Evolutionary conservation across 169 alveolate genomes (phyloP).

Genomic region (Cryptosporidium parvum): DNA sequence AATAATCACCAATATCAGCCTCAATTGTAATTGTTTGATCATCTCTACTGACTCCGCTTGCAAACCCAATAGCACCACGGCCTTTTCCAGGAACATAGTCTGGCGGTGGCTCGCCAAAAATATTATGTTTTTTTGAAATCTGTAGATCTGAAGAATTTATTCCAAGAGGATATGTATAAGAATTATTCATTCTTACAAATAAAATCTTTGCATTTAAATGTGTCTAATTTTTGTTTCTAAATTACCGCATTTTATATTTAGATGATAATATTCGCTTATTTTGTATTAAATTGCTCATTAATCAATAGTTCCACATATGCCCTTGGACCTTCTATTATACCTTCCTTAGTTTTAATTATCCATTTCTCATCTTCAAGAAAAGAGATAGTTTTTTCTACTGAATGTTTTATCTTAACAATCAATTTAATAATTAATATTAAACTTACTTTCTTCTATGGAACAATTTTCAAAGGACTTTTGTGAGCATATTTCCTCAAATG

Average conservation of each 20-base stretch:
- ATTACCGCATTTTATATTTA: background rate
- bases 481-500: slow-evolving; percentile 23
- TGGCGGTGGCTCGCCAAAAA: slow-evolving; percentile 96
- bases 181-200: background rate
- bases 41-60: slow-evolving; percentile 98
- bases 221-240: background rate
- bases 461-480: background rate
- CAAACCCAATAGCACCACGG: slow-evolving; percentile 97
- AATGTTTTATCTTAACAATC: background rate
- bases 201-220: background rate
- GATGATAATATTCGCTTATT: background rate
- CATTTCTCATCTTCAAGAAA: slow-evolving; percentile 52
- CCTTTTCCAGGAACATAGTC: slow-evolving; percentile 97
- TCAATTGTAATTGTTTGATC: slow-evolving; percentile 85
- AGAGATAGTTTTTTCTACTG: slow-evolving; percentile 20
- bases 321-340: slow-evolving; percentile 62
- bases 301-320: slow-evolving; percentile 47
- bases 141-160: background rate
- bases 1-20: slow-evolving; percentile 88
- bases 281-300: background rate
- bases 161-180: slow-evolving; percentile 31
- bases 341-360: slow-evolving; percentile 14
- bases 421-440: background rate
- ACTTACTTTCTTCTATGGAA: slow-evolving; percentile 34
- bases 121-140: slow-evolving; percentile 7